phyloP scores from a whole-genome alignment of 2,329 filamentous ascomycete genomes.

The Calonectria honghensis region DNA sequence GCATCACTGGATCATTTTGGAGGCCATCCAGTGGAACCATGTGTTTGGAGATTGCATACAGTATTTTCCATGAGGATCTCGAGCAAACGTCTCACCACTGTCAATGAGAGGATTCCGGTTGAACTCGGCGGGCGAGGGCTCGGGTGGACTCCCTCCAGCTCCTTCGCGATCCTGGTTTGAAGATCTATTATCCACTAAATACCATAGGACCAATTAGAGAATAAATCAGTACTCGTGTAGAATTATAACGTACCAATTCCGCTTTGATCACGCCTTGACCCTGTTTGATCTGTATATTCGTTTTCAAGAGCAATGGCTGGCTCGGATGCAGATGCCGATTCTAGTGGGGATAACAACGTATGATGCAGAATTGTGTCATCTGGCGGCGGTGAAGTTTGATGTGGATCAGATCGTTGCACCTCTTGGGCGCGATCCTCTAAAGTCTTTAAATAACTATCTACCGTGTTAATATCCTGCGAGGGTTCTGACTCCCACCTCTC shows the following conservation, averaged over 20 bases:
- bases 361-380: background rate
- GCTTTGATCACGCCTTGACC: too few species aligned
- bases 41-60: background rate
- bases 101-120: conserved; percentile 24
- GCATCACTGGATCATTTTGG: background rate
- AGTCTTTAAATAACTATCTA: conserved; percentile 17
- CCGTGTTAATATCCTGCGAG: background rate
- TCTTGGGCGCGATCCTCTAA: conserved; percentile 15
- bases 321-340: background rate
- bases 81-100: conserved; percentile 21
- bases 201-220: background rate
- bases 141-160: background rate
- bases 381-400: background rate
- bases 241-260: background rate
- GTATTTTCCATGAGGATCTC: conserved; percentile 29
- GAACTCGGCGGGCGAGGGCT: conserved; percentile 3
- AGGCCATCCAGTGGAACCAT: background rate
- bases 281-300: background rate
- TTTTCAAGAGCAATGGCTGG: background rate
- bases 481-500: too few species aligned
- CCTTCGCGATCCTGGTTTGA: background rate
- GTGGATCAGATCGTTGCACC: background rate
- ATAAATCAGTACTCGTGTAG: background rate
- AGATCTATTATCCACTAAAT: background rate
- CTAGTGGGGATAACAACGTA: background rate